Evolutionary conservation across 176 grass and related monocot genomes (phyloP), one percentile per base, ranked within the genome.

Genomic region (Bolboschoenus planiculmis): DNA sequence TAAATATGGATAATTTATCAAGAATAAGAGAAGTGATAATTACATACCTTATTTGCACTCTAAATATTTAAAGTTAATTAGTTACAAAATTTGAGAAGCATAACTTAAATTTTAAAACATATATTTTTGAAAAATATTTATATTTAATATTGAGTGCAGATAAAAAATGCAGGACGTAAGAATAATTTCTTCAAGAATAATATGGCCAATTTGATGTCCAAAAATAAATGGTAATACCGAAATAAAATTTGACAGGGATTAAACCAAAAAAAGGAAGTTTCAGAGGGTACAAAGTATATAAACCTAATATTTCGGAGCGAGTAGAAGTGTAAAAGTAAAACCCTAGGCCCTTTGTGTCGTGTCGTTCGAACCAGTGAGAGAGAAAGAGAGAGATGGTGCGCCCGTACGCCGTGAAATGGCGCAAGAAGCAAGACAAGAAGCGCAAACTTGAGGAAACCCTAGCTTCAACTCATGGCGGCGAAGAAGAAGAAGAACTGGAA

Each of bases 321-420:
- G 23, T 58, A 58, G 3, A 71, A 7, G 27, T 15, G 14, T 10
- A 53, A 1, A 27, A 59, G 56, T 62, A 46, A 87, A 92, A 87
- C 85, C 88, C 90, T 90, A 90, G 68, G 2, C 47, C 33, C 33
- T 36, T n/a, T 65, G 50, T 79, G 15, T 42, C 10, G 68, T 75
- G 36, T 57, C 34, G 16, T 61, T 2, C 42, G 21, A 34, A 56
- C 54, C 80, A 59, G 84, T 24, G 60, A 8, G 61, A 58, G 27
- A 15, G 37, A 61, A 78, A 40, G 39, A 81, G 24, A 56, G 48
- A 47, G 76, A 97, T 94, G 95, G 91, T 76, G 76, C 87, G 92
- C 29, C 79, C 92, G 23, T 87, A 91, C 81, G 92, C 81, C 1
- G 90, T 88, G 51, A 94, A 94, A 80, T 86, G 92, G 83, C 72